Base-by-base conservation (phyloP, 2,329 filamentous ascomycete genomes). In the Clarireedia monteithiana region DNA sequence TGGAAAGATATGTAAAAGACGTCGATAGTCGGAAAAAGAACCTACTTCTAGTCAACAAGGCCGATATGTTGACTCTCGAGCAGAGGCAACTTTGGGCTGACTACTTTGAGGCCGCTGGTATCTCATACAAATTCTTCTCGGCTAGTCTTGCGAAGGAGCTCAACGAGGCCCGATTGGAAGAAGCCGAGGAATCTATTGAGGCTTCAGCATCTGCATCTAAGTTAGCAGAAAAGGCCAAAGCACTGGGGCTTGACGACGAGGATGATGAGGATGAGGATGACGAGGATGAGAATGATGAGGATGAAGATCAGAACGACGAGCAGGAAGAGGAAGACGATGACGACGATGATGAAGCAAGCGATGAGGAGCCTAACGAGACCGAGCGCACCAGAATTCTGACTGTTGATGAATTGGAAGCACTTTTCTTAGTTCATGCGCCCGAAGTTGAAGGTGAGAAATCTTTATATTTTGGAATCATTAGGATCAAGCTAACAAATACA, bases 81-180 rank as follows among this genome's bases (percentile, higher is more conserved):
- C 95, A 99, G 74, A 79, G 94, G 62, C 80, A 80, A 62, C 77
- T 79, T 0, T 99, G 94, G 94, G 91, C 91, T 3, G 82, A 87
- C 63, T 90, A 96, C 68, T 89, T 99, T 64, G 85, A 85, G 63
- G 77, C 84, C 63, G 83, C 87, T 26, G 83, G 85, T 27, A 95
- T 99, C 67, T 83, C 88, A 53, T 99, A 94, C 77, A 88, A 87
- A 66, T 99, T 97, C 76, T 99, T 99, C 77, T 99, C 95, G 1
- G 94, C 94, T 1, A 84, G 88, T 59, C 72, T 99, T 58, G 94
- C 94, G 10, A 95, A 95, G 71, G 90, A 97, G 73, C 76, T 84
- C 70, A 94, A 90, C 59, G 91, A 96, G 69, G 82, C 82, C 38
- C 78, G 82, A 51, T 72, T 77, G 20, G 72, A 78, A 54, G 65